Percentiles rank a stretch among this genome's conserved stretches.
These are phyloP conservation scores for Rutidosis leptorrhynchoides DNA, from an alignment of 129 eudicot species.

Conservation along the genomic window DNA sequence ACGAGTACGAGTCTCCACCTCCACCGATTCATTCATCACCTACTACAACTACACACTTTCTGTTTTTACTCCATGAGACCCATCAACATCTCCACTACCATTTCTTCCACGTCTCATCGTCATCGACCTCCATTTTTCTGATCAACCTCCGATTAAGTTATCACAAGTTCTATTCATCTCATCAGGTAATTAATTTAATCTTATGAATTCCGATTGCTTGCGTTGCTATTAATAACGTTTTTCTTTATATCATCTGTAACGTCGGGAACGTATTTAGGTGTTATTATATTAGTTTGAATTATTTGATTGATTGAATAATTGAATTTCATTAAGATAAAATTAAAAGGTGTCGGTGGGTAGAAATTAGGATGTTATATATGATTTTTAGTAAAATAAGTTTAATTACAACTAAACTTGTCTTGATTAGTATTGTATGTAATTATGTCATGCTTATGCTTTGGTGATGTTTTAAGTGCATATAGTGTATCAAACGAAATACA, in stretches of 20 bases:
- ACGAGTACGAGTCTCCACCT: no score
- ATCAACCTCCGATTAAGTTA: slow-evolving; percentile 6
- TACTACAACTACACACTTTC: no score
- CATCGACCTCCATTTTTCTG: slow-evolving; percentile 17
- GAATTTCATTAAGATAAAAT: not conserved
- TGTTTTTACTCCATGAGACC: no score
- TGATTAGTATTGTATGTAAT: no score
- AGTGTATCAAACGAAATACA: not conserved
- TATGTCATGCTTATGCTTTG: no score
- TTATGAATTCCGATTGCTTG: not conserved
- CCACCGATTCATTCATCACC: no score
- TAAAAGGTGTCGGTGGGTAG: slow-evolving; percentile 20
- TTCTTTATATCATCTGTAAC: not conserved
- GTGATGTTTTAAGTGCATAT: not conserved
- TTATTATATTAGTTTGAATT: no score
- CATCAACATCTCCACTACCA: not conserved
- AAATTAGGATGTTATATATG: not conserved
- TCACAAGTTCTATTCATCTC: not conserved
- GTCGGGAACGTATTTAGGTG: not conserved
- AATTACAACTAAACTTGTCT: not conserved
- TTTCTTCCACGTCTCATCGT: slow-evolving; percentile 1
- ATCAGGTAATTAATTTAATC: slow-evolving; percentile 16
- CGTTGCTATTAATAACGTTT: slow-evolving; percentile 6
- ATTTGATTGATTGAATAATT: not conserved
- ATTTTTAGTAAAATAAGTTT: slow-evolving; percentile 1